These are phyloP conservation scores for Adansonia rubrostipa DNA, from an alignment of 441 rosid species.

Conservation along the genomic window DNA sequence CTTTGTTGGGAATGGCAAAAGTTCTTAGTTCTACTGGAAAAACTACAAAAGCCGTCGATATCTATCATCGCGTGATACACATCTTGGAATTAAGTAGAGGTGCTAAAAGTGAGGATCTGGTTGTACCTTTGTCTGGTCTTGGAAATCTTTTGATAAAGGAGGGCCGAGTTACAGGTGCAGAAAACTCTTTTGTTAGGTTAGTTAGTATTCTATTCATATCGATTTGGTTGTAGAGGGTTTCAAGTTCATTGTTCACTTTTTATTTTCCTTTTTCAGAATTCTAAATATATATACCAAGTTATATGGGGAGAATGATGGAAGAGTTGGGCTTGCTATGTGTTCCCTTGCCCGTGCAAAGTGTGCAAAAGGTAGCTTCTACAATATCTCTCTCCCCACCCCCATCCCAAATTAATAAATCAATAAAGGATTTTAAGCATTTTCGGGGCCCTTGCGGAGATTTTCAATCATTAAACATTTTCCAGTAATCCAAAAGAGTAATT, in stretches of 20 bases:
- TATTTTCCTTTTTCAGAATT: slow-evolving; percentile 46
- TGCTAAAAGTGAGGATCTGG: slow-evolving; percentile 70
- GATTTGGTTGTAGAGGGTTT: background rate
- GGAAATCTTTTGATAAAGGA: slow-evolving; percentile 79
- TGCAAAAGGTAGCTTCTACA: slow-evolving; percentile 55
- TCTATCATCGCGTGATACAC: slow-evolving; percentile 53
- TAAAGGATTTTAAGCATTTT: background rate
- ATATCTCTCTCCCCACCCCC: background rate
- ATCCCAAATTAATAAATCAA: background rate
- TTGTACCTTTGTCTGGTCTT: slow-evolving; percentile 65
- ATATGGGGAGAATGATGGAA: slow-evolving; percentile 78
- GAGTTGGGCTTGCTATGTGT: slow-evolving; percentile 84
- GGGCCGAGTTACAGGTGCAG: slow-evolving; percentile 70
- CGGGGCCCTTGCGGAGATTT: background rate
- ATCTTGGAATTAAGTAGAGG: slow-evolving; percentile 73
- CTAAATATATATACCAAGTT: slow-evolving; percentile 59
- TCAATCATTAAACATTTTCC: slow-evolving; percentile 7
- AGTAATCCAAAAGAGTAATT: background rate
- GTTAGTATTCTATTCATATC: slow-evolving; percentile 11
- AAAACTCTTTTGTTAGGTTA: slow-evolving; percentile 65
- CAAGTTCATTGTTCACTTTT: slow-evolving; percentile 17
- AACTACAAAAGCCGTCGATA: slow-evolving; percentile 54
- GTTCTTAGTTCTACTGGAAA: slow-evolving; percentile 63
- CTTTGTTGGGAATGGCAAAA: slow-evolving; percentile 84
- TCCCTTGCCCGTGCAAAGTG: slow-evolving; percentile 80